Evolutionary conservation across 257 asterid species (phyloP), one percentile per base, ranked within the genome.

Genomic region (Plectranthus barbatus): DNA sequence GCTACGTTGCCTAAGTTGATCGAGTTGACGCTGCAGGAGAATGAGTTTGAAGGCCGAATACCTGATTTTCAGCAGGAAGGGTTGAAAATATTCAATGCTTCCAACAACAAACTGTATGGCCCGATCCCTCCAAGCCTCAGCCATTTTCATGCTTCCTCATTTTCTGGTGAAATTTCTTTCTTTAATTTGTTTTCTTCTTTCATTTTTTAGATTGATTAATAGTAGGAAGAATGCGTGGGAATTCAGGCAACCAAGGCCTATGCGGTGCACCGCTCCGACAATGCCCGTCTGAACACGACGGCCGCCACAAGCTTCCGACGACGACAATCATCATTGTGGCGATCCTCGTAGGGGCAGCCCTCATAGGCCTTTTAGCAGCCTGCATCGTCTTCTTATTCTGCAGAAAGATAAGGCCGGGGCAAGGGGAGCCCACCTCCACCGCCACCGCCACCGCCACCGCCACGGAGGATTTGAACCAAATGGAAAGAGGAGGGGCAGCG

Each of bases 251-350:
- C 76, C 8, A 58, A 23, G 78, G 57, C n/a, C 83, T 92, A 7
- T 92, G 99, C 41, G 99, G 97, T 9, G 65, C 73, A 50, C 97
- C 99, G 17, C 70, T 92, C 51, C 18, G 66, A 34, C 24, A 69
- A 40, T 92, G 99, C 81, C 0, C 62, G 14, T 0, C 70, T 0
- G 47, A 39, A 5, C 10, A 3, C n/a, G n/a, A n/a, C n/a, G n/a
- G n/a, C n/a, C n/a, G n/a, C n/a, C n/a, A n/a, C 4, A 8, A 29
- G 4, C 10, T 41, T 3, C 9, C 42, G 0, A 7, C 10, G 21
- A 66, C 50, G 51, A 67, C 83, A 26, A 72, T 76, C 4, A 40
- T 71, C 15, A 37, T 77, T 8, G 81, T 76, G 4, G 62, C 64
- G 2, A 55, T 83, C 13, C 74, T 81, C 0, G 66, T 77, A 36